These are phyloP conservation scores for Gloeopeniophorella convolvens DNA, from an alignment of 768 basidiomycete genomes.

Conservation along the genomic window DNA sequence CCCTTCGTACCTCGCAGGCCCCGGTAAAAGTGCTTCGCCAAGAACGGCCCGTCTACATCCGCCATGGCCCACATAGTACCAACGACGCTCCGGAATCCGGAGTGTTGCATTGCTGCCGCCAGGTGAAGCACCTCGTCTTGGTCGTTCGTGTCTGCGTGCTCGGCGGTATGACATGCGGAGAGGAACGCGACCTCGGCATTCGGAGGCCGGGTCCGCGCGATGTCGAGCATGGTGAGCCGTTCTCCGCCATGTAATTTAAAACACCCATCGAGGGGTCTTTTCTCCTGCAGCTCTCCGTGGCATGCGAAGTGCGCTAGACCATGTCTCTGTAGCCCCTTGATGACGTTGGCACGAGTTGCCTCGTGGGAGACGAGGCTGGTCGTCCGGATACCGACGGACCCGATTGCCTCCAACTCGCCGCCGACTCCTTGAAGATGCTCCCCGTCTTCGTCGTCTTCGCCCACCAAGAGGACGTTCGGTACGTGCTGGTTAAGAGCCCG, in stretches of 20 bases:
- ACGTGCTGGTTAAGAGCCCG: not conserved
- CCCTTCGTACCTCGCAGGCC: not conserved
- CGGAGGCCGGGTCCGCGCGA: not conserved
- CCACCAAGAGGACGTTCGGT: not conserved
- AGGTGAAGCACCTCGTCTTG: conserved; percentile 4
- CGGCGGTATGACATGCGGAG: conserved; percentile 4
- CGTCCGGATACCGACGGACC: not conserved
- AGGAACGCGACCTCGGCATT: conserved; percentile 6
- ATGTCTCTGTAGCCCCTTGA: not conserved
- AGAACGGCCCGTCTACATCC: conserved; percentile 4
- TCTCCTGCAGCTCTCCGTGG: not conserved
- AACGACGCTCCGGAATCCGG: conserved; percentile 11
- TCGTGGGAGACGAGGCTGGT: not conserved
- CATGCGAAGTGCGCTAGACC: conserved; percentile 1
- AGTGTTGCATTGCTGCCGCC: conserved; percentile 12
- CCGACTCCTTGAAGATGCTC: not conserved
- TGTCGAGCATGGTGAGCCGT: not conserved
- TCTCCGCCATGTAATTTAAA: not conserved
- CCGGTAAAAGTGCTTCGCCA: conserved; percentile 7
- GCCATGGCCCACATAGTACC: conserved; percentile 15
- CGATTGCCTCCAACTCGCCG: not conserved
- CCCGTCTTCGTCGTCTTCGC: not conserved
- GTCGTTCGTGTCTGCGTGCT: not conserved
- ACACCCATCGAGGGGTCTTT: not conserved
- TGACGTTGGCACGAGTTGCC: not conserved